These are phyloP conservation scores for Neofusicoccum cordaticola DNA, from an alignment of 2,329 filamentous ascomycete species.

Conservation along the genomic window DNA sequence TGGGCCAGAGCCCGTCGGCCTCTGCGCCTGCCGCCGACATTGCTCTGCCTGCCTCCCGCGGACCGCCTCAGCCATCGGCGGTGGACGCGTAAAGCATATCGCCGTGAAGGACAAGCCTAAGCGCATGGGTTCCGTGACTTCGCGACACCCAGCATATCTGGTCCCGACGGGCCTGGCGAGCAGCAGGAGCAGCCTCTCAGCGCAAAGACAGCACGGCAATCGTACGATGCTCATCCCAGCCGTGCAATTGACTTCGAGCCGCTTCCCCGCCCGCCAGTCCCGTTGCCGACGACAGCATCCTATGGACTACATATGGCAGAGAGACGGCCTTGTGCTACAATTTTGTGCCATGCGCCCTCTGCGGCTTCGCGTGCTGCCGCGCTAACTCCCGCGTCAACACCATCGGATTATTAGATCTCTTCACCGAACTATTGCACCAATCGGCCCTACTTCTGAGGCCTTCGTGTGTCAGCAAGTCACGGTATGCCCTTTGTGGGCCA, in stretches of 20 bases:
- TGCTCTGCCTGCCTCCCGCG: not conserved
- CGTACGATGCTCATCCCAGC: slow-evolving; percentile 5
- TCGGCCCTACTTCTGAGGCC: slow-evolving; percentile 5
- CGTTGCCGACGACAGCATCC: not conserved
- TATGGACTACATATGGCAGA: not conserved
- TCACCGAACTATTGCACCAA: not conserved
- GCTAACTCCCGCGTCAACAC: not conserved
- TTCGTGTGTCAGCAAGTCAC: not conserved
- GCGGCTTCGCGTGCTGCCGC: not conserved
- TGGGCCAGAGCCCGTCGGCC: not conserved
- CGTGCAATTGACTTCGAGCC: not conserved
- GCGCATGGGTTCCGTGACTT: slow-evolving; percentile 5
- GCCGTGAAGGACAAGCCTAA: not conserved
- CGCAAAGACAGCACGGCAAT: not conserved
- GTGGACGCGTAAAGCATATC: not conserved
- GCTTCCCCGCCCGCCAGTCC: not conserved
- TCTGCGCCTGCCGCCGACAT: not conserved
- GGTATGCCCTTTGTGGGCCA: not conserved
- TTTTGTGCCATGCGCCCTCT: not conserved
- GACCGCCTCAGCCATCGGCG: not conserved
- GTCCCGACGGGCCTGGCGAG: not conserved
- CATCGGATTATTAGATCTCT: not conserved
- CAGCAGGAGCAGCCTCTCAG: not conserved
- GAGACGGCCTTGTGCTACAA: not conserved
- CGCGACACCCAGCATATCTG: not conserved